These are phyloP conservation scores for Suhomyces faveliae DNA, from an alignment of 805 yeast genomes.

Conservation along the genomic window DNA sequence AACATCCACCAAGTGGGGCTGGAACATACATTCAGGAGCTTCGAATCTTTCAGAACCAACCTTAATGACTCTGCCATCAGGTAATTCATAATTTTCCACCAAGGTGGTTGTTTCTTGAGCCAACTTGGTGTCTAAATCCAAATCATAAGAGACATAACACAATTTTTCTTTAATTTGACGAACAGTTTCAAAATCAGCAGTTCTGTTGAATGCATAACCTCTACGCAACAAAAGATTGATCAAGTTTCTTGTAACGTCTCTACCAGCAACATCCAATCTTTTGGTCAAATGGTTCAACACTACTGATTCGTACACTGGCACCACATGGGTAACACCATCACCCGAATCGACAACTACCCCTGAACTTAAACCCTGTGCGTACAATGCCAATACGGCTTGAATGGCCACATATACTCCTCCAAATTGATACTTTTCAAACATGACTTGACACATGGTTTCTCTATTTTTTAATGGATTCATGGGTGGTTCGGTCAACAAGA, in stretches of 20 bases:
- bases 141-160: constrained; percentile 92
- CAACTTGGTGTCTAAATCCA: constrained; percentile 81
- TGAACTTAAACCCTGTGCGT: constrained; percentile 93
- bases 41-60: constrained; percentile 95
- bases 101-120: constrained; percentile 94
- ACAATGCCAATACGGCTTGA: constrained; percentile 96
- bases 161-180: constrained; percentile 96
- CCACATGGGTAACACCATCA: constrained; percentile 97
- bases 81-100: constrained; percentile 88
- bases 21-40: constrained; percentile 96
- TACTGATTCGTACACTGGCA: constrained; percentile 95
- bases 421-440: constrained; percentile 88
- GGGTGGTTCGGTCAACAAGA: constrained; percentile 94
- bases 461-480: constrained; percentile 92
- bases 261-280: constrained; percentile 94
- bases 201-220: constrained; percentile 97
- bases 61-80: constrained; percentile 93
- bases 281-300: constrained; percentile 92
- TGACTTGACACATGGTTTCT: constrained; percentile 86
- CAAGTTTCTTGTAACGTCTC: constrained; percentile 96
- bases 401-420: constrained; percentile 94
- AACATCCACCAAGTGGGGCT: constrained; percentile 90
- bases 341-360: constrained; percentile 99
- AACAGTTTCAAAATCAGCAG: constrained; percentile 98
- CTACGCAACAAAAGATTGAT: constrained; percentile 88